Base-by-base conservation (phyloP, 306 rosid genomes). In the Acmispon strigosus region DNA sequence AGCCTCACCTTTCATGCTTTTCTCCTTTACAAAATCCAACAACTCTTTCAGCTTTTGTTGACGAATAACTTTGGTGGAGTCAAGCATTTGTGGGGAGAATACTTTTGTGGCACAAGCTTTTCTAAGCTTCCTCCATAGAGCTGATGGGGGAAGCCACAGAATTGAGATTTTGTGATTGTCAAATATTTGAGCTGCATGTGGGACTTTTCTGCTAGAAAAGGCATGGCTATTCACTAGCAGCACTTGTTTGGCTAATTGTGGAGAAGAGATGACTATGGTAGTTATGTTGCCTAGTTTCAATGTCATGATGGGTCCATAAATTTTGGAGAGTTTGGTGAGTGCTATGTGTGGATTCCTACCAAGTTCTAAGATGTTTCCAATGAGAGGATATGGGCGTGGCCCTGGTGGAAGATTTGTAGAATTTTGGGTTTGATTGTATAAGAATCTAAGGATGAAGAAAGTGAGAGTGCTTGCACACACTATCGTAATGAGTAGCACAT, bases 251-350 rank as follows among this genome's bases (percentile, higher is more conserved):
- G 75, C 75, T 32, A n/a, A 0, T 37, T 39, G 10, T 17, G 74
- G 63, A n/a, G 74, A 69, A 3, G 74, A 39, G 2, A 69, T 53
- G 11, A 69, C 54, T 41, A 69, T 55, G 29, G 75, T 69, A 16
- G 65, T 69, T n/a, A 41, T 22, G 17, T 4, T 54, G 7, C 75
- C 75, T 1, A 55, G 44, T 29, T 69, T 69, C 2, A 69, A 45
- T 2, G 32, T 54, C 65, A 69, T 55, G 2, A 69, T 0, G 5
- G 75, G 44, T 24, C 75, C 75, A 69, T 69, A 55, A 6, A 42
- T 69, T 8, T 15, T 55, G 10, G 54, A 54, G 17, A 69, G 65
- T 42, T 55, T 69, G 16, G 75, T 14, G 27, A 69, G 42, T n/a
- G 54, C 2, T 2, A 41, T 10, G 11, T 54, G 75, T 13, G 75